Conservation (phyloP, 2,329 filamentous ascomycete genomes). For the Paraconiothyrium brasiliense region DNA sequence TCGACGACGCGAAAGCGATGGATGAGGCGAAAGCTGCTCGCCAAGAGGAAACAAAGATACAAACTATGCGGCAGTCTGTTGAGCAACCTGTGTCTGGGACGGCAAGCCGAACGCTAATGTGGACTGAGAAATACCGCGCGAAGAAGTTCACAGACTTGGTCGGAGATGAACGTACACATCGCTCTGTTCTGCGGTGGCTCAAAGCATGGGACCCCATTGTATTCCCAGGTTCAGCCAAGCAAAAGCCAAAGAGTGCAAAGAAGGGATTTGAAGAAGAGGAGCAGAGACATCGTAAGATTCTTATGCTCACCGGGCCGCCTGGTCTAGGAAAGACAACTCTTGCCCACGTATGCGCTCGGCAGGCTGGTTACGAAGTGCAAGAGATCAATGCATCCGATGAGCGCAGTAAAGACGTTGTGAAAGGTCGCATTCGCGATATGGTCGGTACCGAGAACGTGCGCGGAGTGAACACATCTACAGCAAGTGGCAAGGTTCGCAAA, state of each 20-base stretch:
- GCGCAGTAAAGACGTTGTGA: constrained; percentile 87
- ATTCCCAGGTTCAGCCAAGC: constrained; percentile 78
- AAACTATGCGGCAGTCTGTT: constrained; percentile 47
- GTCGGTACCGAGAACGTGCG: constrained; percentile 94
- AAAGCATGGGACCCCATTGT: constrained; percentile 94
- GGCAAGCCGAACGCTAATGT: constrained; percentile 68
- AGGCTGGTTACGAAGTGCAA: constrained; percentile 95
- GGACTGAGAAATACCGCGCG: constrained; percentile 98
- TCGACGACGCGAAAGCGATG: constrained; percentile 75
- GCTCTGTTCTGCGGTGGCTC: constrained; percentile 88
- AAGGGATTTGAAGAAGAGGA: constrained; percentile 69
- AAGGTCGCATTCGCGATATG: constrained; percentile 87
- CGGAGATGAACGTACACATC: constrained; percentile 92
- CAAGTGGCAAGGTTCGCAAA: constrained; percentile 69
- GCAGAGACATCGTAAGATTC: constrained; percentile 82
- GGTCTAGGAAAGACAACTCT: constrained; percentile 95
- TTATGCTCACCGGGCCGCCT: constrained; percentile 89
- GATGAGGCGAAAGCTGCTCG: constrained; percentile 53
- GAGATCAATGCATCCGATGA: constrained; percentile 99
- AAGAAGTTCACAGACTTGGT: constrained; percentile 91
- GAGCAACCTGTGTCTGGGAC: constrained; percentile 48
- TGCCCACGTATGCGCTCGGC: constrained; percentile 92
- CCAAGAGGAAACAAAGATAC: constrained; percentile 27
- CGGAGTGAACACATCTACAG: constrained; percentile 66
- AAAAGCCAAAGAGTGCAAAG: constrained; percentile 60